Evolutionary conservation across 108 stramenopile species (phyloP), one percentile per base, ranked within the genome.

Genomic region (Pseudonitzschia pungens): DNA sequence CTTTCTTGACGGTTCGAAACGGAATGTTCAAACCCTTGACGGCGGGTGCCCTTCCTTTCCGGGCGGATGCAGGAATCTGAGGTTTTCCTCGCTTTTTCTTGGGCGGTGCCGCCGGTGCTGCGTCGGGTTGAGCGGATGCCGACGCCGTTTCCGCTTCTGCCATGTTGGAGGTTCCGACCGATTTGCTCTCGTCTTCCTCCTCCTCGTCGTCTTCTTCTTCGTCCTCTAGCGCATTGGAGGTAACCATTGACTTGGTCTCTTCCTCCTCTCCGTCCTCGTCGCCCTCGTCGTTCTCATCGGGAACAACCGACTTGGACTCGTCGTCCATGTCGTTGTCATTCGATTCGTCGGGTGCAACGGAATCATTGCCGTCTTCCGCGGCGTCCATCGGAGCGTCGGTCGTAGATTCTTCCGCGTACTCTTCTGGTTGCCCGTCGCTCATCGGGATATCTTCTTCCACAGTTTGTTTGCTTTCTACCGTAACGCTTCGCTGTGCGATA

Each of bases 1-100:
- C 88, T 51, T 90, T 84, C 56, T 92, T 92, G 41, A 92, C 83
- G 9, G 89, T 80, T 7, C 94, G 87, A 72, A 91, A 95, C 1
- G 94, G 94, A 40, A 95, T 87, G 1, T 85, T 79, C 11, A 95
- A 80, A 32, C 87, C 89, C 62, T 84, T 77, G 44, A 89, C 87
- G 21, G 89, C 87, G 44, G 88, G 89, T 10, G 84, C 70, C 66
- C 86, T 44, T 24, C 82, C 86, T 41, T 71, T 75, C 26, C 73
- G 57, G 16, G 75, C 62, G 2, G 51, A 36, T 43, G 81, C 69
- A 16, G 76, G 81, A 48, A 77, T 69, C 28, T 44, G 45, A 50
- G 66, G 66, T 48, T 67, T 67, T 32, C 45, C 57, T 10, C 55
- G 63, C n/a, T 59, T 50, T 31, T 77, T 77, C 67, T 75, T 75